Evolutionary conservation across 164 flowering plant genomes (phyloP).

Genomic region (Magnolia sinica): DNA sequence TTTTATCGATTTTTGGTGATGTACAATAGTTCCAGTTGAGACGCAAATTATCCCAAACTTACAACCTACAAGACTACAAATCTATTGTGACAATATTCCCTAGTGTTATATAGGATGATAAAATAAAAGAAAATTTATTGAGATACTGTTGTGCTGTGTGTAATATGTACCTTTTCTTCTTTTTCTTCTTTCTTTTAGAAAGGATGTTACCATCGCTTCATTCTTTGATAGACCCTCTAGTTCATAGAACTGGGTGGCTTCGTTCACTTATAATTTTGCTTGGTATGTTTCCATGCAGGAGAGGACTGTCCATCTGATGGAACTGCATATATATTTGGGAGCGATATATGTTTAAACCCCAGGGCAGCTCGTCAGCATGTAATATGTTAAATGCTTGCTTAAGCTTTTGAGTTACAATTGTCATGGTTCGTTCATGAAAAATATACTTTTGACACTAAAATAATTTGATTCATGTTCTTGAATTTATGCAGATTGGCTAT

Average conservation of each 20-base stretch:
- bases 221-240: not conserved
- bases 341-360: conserved; percentile 73
- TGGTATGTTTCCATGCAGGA: conserved; percentile 41
- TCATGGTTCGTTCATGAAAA: conserved; percentile 8
- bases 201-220: not conserved
- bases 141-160: not conserved
- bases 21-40: no score
- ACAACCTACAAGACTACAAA: no score
- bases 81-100: not conserved
- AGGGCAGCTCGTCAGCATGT: conserved; percentile 86
- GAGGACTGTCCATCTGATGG: conserved; percentile 87
- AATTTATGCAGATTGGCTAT: conserved; percentile 71
- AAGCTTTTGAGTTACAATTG: not conserved
- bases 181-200: no score
- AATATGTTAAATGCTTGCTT: conserved; percentile 19
- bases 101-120: not conserved
- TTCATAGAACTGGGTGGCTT: not conserved
- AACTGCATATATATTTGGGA: conserved; percentile 86
- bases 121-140: not conserved
- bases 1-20: no score
- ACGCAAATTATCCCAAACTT: no score
- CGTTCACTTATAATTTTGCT: not conserved
- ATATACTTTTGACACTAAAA: not conserved
- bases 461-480: conserved; percentile 8
- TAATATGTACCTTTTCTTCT: not conserved